These are phyloP conservation scores for Chrysoporthe cubensis DNA, from an alignment of 2,329 filamentous ascomycete genomes.

Conservation along the genomic window DNA sequence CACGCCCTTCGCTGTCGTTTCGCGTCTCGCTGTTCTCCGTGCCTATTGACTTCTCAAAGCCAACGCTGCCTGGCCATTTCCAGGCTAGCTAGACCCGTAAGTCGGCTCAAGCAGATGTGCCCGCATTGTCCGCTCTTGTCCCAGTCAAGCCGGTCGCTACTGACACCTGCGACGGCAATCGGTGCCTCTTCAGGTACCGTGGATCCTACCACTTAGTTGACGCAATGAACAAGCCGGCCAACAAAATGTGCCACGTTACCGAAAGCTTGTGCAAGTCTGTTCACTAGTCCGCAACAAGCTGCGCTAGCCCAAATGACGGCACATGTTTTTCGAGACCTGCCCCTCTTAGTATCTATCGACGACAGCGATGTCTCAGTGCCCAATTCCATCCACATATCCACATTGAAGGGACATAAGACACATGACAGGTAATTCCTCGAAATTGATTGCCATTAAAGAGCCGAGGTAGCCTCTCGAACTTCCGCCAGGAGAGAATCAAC, in stretches of 20 bases:
- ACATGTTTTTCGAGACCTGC: slow-evolving; percentile 6
- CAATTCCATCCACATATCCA: no score
- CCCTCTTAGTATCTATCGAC: not conserved
- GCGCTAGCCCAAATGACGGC: slow-evolving; percentile 10
- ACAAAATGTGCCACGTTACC: slow-evolving; percentile 28
- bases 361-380: no score
- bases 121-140: not conserved
- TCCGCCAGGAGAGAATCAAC: no score
- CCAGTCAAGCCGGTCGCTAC: slow-evolving; percentile 13
- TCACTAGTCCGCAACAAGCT: slow-evolving; percentile 23
- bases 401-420: no score
- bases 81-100: not conserved
- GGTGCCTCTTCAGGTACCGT: not conserved
- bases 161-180: slow-evolving; percentile 22
- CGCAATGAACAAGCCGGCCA: slow-evolving; percentile 24
- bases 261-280: slow-evolving; percentile 12
- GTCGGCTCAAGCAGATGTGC: not conserved
- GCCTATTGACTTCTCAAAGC: not conserved
- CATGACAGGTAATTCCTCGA: no score
- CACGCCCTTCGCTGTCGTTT: not conserved
- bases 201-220: slow-evolving; percentile 8
- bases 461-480: no score
- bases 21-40: not conserved
- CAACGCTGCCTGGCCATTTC: no score
- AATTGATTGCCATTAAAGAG: no score